phyloP scores from a whole-genome alignment of 805 yeast species.

The Nakazawaea peltata region DNA sequence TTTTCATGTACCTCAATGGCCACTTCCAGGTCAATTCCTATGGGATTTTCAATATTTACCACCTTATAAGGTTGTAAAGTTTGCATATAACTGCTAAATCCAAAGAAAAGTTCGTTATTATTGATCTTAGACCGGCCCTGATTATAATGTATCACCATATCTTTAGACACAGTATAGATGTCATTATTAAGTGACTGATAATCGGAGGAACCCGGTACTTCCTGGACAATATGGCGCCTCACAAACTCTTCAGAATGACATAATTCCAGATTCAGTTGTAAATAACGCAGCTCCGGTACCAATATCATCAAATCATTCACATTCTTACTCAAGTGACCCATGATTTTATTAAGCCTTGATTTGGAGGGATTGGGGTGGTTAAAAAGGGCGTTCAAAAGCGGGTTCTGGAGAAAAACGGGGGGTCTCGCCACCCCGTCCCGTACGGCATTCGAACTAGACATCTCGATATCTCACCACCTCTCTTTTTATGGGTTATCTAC shows the following conservation, averaged over 20 bases:
- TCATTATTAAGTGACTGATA: slow-evolving; percentile 40
- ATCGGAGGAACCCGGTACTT: slow-evolving; percentile 28
- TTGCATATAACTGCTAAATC: slow-evolving; percentile 54
- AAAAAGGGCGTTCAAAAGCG: slow-evolving; percentile 57
- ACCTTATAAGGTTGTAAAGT: too few species aligned
- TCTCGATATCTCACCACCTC: too few species aligned
- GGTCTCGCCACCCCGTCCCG: too few species aligned
- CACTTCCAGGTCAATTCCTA: too few species aligned
- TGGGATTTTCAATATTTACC: too few species aligned
- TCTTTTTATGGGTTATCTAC: too few species aligned
- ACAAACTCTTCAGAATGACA: slow-evolving; percentile 56
- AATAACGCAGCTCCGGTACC: slow-evolving; percentile 51
- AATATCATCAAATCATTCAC: slow-evolving; percentile 50
- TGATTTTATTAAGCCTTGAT: slow-evolving; percentile 39
- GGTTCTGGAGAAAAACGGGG: slow-evolving; percentile 51
- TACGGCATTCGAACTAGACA: too few species aligned
- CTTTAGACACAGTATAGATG: slow-evolving; percentile 48
- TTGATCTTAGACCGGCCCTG: slow-evolving; percentile 36
- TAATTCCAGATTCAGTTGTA: slow-evolving; percentile 39
- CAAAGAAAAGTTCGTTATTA: slow-evolving; percentile 37
- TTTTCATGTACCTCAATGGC: slow-evolving; percentile 22
- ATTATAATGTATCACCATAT: slow-evolving; percentile 41
- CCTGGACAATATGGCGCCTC: slow-evolving; percentile 47
- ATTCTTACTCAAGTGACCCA: slow-evolving; percentile 30
- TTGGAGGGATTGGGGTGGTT: slow-evolving; percentile 48